These are phyloP conservation scores for Plasmopara viticola DNA, from an alignment of 352 stramenopile genomes.

Conservation along the genomic window DNA sequence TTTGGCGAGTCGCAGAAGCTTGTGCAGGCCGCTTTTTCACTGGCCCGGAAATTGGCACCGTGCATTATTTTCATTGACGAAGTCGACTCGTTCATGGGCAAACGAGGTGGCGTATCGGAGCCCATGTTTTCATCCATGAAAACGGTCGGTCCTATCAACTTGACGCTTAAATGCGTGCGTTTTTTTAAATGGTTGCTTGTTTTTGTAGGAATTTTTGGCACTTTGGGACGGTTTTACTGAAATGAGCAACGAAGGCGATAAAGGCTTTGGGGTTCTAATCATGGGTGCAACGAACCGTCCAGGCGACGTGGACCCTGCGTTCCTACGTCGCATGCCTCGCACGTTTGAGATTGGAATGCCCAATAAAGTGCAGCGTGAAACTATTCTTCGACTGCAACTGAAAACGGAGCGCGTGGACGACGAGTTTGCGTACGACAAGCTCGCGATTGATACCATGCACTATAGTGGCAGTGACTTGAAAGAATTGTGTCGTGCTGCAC, in stretches of 20 bases:
- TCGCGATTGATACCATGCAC: conserved; percentile 83
- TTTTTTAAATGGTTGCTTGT: too few species aligned
- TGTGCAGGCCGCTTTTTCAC: conserved; percentile 88
- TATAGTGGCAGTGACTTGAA: conserved; percentile 96
- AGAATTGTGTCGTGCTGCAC: conserved; percentile 77
- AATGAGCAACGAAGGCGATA: conserved; percentile 49
- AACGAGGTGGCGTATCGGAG: conserved; percentile 65
- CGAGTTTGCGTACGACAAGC: conserved; percentile 70
- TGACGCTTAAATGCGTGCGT: too few species aligned
- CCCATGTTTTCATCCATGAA: conserved; percentile 87
- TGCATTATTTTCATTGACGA: conserved; percentile 99
- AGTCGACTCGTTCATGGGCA: conserved; percentile 91
- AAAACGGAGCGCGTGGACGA: conserved; percentile 75
- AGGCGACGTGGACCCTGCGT: conserved; percentile 89
- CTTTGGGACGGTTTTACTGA: conserved; percentile 96
- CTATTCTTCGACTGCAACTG: conserved; percentile 93
- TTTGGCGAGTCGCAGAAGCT: conserved; percentile 92
- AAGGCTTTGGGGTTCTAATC: conserved; percentile 90
- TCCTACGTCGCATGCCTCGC: conserved; percentile 93
- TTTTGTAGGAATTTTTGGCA: conserved; percentile 92
- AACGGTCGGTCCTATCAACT: conserved; percentile 32
- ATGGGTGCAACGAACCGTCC: conserved; percentile 95
- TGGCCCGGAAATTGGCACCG: conserved; percentile 92
- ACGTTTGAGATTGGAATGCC: conserved; percentile 95
- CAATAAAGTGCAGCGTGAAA: conserved; percentile 73